Evolutionary conservation across 2,329 filamentous ascomycete species (phyloP), one percentile per base, ranked within the genome.

Genomic region (Arachnomyces sp.): DNA sequence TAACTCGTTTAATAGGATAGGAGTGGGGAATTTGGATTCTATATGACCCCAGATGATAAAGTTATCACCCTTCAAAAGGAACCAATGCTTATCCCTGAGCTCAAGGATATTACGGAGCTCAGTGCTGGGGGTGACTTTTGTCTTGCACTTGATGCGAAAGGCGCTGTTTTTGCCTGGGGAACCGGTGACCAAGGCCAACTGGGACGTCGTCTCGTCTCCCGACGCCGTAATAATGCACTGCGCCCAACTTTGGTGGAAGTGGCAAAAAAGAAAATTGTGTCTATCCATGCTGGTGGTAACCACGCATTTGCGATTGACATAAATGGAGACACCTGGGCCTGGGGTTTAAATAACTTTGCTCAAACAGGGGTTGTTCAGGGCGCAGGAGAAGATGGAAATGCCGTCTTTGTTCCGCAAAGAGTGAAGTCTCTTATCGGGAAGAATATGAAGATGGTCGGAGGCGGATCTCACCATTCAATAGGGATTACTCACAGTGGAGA

Each of bases 271-370:
- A 25, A 9, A 25, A 25, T 25, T 5, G 9, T 5, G 9, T 45
- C 41, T 28, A 45, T 51, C 35, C 40, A 42, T 34, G 43, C 38
- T 31, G 49, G 49, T 9, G 17, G 37, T 3, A 68, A 69, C 50
- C 65, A 67, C 45, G 65, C 66, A 1, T 61, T 67, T 7, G 67
- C 66, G 43, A 65, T 70, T 32, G 55, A 57, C 43, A 52, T 49
- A 1, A 31, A 54, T 7, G 63, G 65, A 25, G 57, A 53, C 33
- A 52, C 58, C 38, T 87, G 77, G 64, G 73, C 78, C 1, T 89
- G 84, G 84, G 84, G 85, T 14, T 69, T 86, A 9, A 89, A 89
- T 70, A 85, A 82, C 63, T 88, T 82, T 60, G 82, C 79, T 48
- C 80, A 88, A 65, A 80, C 81, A 17, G 84, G 82, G n/a, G 69